phyloP scores from a whole-genome alignment of 257 asterid genomes.

The Ballota nigra region DNA sequence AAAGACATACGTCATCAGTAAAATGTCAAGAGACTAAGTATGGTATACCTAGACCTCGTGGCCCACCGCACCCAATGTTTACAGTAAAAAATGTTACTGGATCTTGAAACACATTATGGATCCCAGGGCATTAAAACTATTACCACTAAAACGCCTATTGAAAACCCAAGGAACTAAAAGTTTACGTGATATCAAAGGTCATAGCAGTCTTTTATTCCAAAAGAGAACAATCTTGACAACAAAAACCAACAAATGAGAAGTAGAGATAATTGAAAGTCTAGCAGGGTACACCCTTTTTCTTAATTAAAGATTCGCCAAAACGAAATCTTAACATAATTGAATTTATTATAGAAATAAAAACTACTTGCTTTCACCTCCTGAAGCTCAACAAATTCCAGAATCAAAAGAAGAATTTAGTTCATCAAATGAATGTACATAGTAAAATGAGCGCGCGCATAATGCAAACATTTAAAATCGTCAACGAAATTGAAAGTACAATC shows the following conservation, averaged over 20 bases:
- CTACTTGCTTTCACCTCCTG: background rate
- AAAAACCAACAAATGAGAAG: background rate
- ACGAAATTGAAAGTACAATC: background rate
- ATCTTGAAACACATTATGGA: background rate
- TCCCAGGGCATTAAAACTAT: background rate
- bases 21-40: slow-evolving; percentile 12
- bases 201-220: background rate
- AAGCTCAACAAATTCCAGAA: background rate
- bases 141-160: background rate
- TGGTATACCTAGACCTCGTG: slow-evolving; percentile 15
- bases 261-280: background rate
- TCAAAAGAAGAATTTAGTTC: slow-evolving; percentile 4
- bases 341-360: background rate
- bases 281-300: background rate
- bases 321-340: background rate
- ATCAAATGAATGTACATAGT: background rate
- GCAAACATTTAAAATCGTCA: background rate
- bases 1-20: slow-evolving; percentile 21
- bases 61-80: slow-evolving; percentile 13
- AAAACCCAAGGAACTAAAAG: background rate
- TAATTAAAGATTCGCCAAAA: background rate
- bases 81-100: background rate
- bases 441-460: background rate
- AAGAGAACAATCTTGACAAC: background rate
- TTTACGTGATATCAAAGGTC: background rate